Evolutionary conservation across 805 yeast species (phyloP).

Genomic region (Pichia cabralensis): DNA sequence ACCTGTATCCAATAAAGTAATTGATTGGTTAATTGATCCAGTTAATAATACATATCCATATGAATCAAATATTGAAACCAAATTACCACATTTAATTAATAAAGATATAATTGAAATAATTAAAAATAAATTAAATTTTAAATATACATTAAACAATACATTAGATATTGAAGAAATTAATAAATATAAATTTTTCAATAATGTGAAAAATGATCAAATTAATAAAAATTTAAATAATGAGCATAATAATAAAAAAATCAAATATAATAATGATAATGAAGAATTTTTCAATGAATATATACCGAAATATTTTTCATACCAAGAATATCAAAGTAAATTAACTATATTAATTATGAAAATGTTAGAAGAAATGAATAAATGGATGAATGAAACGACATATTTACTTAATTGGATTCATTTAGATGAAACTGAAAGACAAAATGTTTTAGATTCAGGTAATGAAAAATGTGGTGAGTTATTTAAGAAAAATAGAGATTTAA

Average conservation of each 20-base stretch:
- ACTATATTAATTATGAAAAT: constrained; percentile 29
- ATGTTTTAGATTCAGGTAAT: constrained; percentile 30
- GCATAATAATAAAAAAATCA: too few relatives aligned
- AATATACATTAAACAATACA: constrained; percentile 2
- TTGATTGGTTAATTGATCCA: constrained; percentile 21
- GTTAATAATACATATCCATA: constrained; percentile 14
- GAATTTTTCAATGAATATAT: too few relatives aligned
- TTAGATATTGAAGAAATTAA: constrained; percentile 3
- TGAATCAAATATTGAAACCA: constrained; percentile 11
- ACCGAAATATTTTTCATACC: constrained; percentile 10
- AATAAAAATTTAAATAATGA: too few relatives aligned
- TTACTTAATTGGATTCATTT: constrained; percentile 20
- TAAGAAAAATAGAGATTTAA: constrained; percentile 27
- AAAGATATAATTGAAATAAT: constrained; percentile 13
- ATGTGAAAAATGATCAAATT: constrained; percentile 1
- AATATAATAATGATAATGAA: background rate
- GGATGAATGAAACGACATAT: constrained; percentile 15
- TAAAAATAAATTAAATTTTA: constrained; percentile 11
- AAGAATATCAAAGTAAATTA: constrained; percentile 27
- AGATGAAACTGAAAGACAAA: constrained; percentile 32
- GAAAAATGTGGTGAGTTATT: constrained; percentile 32
- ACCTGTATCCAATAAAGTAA: constrained; percentile 13
- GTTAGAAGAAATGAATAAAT: constrained; percentile 21
- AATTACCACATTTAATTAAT: constrained; percentile 6
- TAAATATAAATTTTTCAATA: constrained; percentile 12